Evolutionary conservation across 2,329 filamentous ascomycete species (phyloP), one percentile per base, ranked within the genome.

Genomic region (Aspergillus caelatus): DNA sequence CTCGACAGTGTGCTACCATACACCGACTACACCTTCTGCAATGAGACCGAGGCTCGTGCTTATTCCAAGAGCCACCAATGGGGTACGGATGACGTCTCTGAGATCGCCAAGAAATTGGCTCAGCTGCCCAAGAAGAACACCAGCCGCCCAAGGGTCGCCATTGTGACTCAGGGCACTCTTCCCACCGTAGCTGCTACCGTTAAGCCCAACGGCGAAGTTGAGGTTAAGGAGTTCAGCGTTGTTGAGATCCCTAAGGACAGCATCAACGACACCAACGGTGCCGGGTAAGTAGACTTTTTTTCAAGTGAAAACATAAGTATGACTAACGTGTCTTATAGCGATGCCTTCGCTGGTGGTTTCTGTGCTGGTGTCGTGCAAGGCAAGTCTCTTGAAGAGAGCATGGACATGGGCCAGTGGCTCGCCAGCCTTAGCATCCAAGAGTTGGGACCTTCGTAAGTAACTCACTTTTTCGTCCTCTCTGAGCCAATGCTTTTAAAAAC

Each of bases 401-500:
- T 99, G 71, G 91, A 97, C 79, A 92, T 95, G 86, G 95, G 95
- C 68, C 94, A 97, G 82, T 99, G 95, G 95, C 87, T 99, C 70
- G 95, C 95, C 57, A 90, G 91, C 75, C 85, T 97, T 74, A 95
- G 93, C 85, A 94, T 99, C 79, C 90, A 94, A 83, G 94, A 98
- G 83, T 85, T 97, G 72, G 95, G 95, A 73, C 94, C 94, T 81
- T 95, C 93, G 91, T 98, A 90, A 86, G 91, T 91, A 62, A 68
- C 46, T 57, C 62, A 43, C 5, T 55, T 48, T 48, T n/a, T 23
- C 19, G 45, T 19, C 16, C 12, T 57, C 45, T 12, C 45, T 23
- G 21, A 39, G 14, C 52, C 21, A 41, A 6, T 41, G n/a, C 34
- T 19, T 28, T 26, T 14, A n/a, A n/a, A n/a, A n/a, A n/a, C 12